phyloP scores from a whole-genome alignment of 768 basidiomycete species.

The Filobasidium wieringae region DNA sequence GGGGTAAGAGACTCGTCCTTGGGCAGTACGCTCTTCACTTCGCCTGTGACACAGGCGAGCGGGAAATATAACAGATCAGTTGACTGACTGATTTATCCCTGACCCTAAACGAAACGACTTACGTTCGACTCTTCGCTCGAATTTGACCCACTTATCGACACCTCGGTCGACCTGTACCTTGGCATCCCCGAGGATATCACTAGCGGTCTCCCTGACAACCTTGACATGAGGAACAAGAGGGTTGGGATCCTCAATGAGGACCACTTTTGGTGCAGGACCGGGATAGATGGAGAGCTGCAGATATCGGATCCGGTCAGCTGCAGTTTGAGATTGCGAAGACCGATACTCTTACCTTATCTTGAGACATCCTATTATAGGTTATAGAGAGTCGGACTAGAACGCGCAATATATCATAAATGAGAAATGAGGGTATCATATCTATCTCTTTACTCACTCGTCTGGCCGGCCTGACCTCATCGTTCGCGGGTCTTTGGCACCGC shows the following conservation, averaged over 20 bases:
- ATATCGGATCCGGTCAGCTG: too few relatives aligned
- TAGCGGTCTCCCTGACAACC: conserved; percentile 51
- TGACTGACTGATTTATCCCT: too few relatives aligned
- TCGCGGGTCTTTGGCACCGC: too few relatives aligned
- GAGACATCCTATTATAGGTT: too few relatives aligned
- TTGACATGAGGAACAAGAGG: conserved; percentile 68
- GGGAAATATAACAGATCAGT: not conserved
- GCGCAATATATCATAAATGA: too few relatives aligned
- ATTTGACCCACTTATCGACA: conserved; percentile 68
- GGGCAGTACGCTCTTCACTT: conserved; percentile 70
- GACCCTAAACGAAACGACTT: conserved; percentile 19
- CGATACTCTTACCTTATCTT: too few relatives aligned
- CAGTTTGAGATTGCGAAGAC: too few relatives aligned
- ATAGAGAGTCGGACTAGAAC: too few relatives aligned
- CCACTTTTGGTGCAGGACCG: conserved; percentile 48
- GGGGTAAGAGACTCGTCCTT: conserved; percentile 74
- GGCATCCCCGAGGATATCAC: conserved; percentile 50
- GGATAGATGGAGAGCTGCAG: conserved; percentile 75
- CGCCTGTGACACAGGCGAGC: conserved; percentile 43
- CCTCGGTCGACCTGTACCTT: conserved; percentile 57
- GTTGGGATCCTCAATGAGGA: conserved; percentile 63
- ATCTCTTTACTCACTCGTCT: too few relatives aligned
- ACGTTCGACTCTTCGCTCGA: conserved; percentile 80
- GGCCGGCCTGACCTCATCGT: too few relatives aligned
- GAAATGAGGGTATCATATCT: too few relatives aligned